These are phyloP conservation scores for Zizania latifolia DNA, from an alignment of 176 grass and related monocot species.

Conservation along the genomic window DNA sequence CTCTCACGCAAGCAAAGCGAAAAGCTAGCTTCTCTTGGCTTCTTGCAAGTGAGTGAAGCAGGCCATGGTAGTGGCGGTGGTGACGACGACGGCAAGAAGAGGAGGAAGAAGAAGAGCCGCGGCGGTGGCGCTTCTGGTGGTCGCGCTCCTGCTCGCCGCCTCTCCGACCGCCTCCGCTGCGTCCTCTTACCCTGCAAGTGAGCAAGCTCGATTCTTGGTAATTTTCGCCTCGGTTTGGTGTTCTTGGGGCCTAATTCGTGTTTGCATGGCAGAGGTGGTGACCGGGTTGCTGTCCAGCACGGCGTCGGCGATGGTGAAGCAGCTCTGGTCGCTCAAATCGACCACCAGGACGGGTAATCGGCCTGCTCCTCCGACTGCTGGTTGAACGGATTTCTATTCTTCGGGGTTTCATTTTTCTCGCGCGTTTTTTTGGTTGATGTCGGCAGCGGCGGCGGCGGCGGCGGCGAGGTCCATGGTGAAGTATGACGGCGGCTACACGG, in stretches of 20 bases:
- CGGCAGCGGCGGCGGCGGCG: constrained; percentile 34
- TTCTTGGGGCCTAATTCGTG: neutral
- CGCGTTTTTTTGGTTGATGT: constrained; percentile 9
- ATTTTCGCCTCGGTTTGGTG: neutral
- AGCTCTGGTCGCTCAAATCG: constrained; percentile 86
- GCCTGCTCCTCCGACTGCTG: neutral
- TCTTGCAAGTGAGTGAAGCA: too few relatives aligned
- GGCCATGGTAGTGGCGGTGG: constrained; percentile 13
- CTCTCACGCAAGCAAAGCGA: constrained; percentile 2
- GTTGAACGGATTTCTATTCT: neutral
- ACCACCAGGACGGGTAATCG: constrained; percentile 57
- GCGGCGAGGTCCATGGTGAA: constrained; percentile 60
- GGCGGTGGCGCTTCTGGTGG: constrained; percentile 8
- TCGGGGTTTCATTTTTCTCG: constrained; percentile 22
- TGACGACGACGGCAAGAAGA: constrained; percentile 1
- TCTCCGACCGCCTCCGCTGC: constrained; percentile 42
- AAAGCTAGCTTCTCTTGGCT: too few relatives aligned
- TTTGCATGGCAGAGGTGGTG: constrained; percentile 47
- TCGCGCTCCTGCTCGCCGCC: constrained; percentile 25
- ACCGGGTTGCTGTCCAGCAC: constrained; percentile 53
- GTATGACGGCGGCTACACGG: constrained; percentile 88
- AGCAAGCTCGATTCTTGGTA: constrained; percentile 31
- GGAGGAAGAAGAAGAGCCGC: neutral
- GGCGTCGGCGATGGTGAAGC: constrained; percentile 55
- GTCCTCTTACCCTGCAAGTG: constrained; percentile 60